These are phyloP conservation scores for Bauhinia variegata DNA, from an alignment of 306 rosid species.

Conservation along the genomic window DNA sequence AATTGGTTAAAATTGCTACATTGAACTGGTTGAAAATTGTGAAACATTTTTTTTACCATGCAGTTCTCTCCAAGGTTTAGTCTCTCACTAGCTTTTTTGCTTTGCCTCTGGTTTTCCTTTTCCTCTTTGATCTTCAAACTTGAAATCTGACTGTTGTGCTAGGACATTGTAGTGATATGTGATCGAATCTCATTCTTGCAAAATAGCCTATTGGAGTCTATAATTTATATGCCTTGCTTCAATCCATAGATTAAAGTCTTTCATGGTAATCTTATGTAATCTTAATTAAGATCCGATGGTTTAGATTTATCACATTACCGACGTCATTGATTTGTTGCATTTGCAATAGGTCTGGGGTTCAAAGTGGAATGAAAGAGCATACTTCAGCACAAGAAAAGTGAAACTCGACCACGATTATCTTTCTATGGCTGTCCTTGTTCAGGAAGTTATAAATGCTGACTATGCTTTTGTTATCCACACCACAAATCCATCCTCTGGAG, in stretches of 20 bases:
- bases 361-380: conserved; percentile 98
- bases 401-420: conserved; percentile 85
- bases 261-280: conserved; percentile 9
- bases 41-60: background rate
- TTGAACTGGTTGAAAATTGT: too few relatives aligned
- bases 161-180: conserved; percentile 17
- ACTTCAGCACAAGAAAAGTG: conserved; percentile 94
- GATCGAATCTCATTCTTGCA: background rate
- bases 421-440: conserved; percentile 98
- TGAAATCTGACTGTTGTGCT: conserved; percentile 5
- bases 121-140: conserved; percentile 8
- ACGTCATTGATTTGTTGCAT: conserved; percentile 33
- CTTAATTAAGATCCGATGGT: background rate
- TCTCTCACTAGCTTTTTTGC: conserved; percentile 10
- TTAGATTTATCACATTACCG: conserved; percentile 15
- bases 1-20: conserved; percentile 12
- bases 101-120: background rate
- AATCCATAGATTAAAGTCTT: conserved; percentile 16
- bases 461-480: conserved; percentile 98
- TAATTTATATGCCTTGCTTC: conserved; percentile 26
- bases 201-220: conserved; percentile 18
- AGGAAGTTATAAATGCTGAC: conserved; percentile 94
- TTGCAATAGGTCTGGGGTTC: conserved; percentile 92
- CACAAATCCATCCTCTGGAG: conserved; percentile 95
- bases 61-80: conserved; percentile 4